A percentile compares a stretch with the other conserved stretches of the same genome.
phyloP scores from a whole-genome alignment of 352 stramenopile species.

The Elongisporangium anandrum region DNA sequence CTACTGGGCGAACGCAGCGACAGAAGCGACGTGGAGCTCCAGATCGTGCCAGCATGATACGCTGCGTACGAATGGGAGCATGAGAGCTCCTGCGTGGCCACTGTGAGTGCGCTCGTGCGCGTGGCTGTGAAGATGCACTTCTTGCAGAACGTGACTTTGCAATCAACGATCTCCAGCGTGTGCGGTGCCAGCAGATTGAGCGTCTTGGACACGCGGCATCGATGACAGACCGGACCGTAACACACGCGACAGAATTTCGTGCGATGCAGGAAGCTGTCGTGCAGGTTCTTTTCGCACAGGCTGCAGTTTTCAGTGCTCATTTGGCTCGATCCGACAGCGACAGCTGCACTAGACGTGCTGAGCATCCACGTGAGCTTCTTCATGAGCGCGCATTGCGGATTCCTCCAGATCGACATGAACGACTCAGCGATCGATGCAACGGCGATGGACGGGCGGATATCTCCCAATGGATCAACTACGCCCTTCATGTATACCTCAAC shows the following conservation, averaged over 20 bases:
- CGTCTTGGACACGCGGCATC: conserved; percentile 19
- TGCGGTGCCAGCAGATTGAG: conserved; percentile 3
- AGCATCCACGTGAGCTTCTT: conserved; percentile 52
- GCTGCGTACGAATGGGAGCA: not conserved
- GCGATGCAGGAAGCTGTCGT: conserved; percentile 5
- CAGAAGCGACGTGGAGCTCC: not conserved
- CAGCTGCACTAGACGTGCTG: not conserved
- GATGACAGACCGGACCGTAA: conserved; percentile 20
- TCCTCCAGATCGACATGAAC: conserved; percentile 8
- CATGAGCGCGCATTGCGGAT: conserved; percentile 32
- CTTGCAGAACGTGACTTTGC: not conserved
- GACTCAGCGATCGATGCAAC: conserved; percentile 1
- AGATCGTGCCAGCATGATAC: not conserved
- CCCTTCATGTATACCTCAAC: conserved; percentile 34
- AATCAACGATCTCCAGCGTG: not conserved
- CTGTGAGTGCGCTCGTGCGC: not conserved
- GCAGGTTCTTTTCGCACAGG: conserved; percentile 17
- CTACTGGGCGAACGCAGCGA: not conserved
- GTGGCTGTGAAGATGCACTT: not conserved
- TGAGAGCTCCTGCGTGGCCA: not conserved
- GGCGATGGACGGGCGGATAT: conserved; percentile 5
- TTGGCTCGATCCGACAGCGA: not conserved
- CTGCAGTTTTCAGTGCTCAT: conserved; percentile 14
- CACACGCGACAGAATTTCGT: conserved; percentile 26
- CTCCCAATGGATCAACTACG: conserved; percentile 24